A percentile compares a stretch with the other conserved stretches of the same genome.
Conservation (phyloP, 768 basidiomycete species). For the Cubamyces sp. region DNA sequence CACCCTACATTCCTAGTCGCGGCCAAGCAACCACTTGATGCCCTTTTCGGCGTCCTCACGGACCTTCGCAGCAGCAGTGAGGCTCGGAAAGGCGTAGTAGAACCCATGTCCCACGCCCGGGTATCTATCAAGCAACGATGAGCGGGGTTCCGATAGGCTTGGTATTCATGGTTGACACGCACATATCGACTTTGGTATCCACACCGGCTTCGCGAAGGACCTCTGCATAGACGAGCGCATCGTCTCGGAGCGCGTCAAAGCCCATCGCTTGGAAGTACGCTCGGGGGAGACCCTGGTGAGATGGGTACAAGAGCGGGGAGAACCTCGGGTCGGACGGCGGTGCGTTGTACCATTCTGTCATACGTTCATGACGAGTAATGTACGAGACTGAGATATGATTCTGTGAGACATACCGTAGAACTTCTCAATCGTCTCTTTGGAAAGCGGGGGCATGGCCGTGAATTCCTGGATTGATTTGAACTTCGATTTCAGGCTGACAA, state of each 20-base stretch:
- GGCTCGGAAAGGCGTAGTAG: constrained; percentile 17
- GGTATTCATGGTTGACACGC: background rate
- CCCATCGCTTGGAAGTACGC: constrained; percentile 33
- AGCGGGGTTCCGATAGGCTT: background rate
- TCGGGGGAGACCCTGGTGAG: constrained; percentile 29
- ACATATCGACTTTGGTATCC: constrained; percentile 30
- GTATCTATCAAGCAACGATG: constrained; percentile 24
- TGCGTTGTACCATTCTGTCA: background rate
- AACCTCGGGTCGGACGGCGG: constrained; percentile 7
- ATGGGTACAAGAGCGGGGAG: background rate
- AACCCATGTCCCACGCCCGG: constrained; percentile 34
- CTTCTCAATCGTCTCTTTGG: background rate
- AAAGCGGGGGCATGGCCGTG: constrained; percentile 23
- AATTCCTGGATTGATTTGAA: constrained; percentile 31
- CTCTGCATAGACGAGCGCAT: constrained; percentile 34
- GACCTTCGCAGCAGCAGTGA: constrained; percentile 18
- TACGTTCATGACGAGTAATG: too few species aligned
- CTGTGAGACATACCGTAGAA: background rate
- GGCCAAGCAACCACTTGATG: constrained; percentile 28
- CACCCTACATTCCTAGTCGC: too few species aligned
- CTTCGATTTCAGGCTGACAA: constrained; percentile 26
- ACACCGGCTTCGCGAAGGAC: constrained; percentile 31
- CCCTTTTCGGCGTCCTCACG: constrained; percentile 26
- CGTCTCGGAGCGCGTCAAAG: constrained; percentile 35
- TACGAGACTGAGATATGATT: too few species aligned